These are phyloP conservation scores for Linaria vulgaris DNA, from an alignment of 257 asterid species.

Conservation along the genomic window DNA sequence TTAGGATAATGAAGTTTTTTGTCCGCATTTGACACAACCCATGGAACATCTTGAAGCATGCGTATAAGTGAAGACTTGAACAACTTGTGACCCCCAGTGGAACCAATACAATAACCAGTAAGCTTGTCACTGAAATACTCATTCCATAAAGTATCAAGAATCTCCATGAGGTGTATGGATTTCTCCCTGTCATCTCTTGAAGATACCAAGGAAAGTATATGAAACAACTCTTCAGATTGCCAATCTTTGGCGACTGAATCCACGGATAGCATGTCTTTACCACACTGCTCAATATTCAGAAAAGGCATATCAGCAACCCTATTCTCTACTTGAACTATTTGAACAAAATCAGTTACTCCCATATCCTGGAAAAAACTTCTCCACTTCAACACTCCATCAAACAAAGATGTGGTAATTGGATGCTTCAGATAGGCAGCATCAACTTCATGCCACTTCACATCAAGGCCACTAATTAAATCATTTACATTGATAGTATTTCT, in stretches of 20 bases:
- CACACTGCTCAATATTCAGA: conserved; percentile 33
- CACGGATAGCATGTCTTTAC: conserved; percentile 34
- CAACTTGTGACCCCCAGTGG: conserved; percentile 47
- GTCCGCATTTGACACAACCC: conserved; percentile 65
- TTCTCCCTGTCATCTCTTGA: conserved; percentile 51
- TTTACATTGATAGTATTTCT: conserved; percentile 62
- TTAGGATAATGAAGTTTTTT: conserved; percentile 61
- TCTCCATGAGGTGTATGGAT: conserved; percentile 69
- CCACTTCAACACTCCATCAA: conserved; percentile 77
- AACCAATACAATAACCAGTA: conserved; percentile 45
- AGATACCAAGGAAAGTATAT: conserved; percentile 53
- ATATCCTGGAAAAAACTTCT: conserved; percentile 71
- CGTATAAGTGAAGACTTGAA: conserved; percentile 58
- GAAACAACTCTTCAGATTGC: conserved; percentile 72
- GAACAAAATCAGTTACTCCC: conserved; percentile 85
- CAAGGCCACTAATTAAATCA: conserved; percentile 53
- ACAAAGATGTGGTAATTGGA: conserved; percentile 60
- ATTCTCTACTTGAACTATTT: conserved; percentile 60
- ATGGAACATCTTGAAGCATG: conserved; percentile 53
- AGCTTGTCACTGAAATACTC: conserved; percentile 62
- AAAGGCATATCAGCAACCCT: conserved; percentile 42
- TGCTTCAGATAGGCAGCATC: conserved; percentile 62
- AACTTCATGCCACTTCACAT: conserved; percentile 71
- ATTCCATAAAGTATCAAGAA: conserved; percentile 89
- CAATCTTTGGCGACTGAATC: conserved; percentile 54